Conservation (phyloP, 148 eudicot genomes). For the Rhododendron ferrugineum region DNA sequence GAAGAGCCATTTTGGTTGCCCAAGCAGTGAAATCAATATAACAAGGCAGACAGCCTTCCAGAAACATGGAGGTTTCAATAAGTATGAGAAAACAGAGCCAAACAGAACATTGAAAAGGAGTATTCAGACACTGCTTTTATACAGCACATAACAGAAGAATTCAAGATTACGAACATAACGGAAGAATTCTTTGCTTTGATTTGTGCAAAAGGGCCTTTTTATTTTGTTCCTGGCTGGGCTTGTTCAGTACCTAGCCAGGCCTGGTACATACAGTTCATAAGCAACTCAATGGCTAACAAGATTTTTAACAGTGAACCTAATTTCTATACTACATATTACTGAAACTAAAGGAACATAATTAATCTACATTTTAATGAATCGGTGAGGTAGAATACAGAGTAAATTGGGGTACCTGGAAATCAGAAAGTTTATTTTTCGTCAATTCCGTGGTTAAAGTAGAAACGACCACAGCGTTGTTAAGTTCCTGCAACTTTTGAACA, state of each 20-base stretch:
- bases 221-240: not conserved
- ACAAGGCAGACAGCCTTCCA: not conserved
- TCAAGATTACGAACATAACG: not conserved
- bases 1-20: not conserved
- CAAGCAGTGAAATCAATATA: not conserved
- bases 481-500: constrained; percentile 63
- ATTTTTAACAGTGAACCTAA: not conserved
- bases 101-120: not conserved
- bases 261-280: not conserved
- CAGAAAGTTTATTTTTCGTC: constrained; percentile 48
- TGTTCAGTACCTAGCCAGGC: not conserved
- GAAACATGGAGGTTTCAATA: not conserved
- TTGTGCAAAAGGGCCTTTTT: not conserved
- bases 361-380: not conserved
- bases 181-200: not conserved
- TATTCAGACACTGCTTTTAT: not conserved
- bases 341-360: not conserved
- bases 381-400: not conserved
- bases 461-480: constrained; percentile 63
- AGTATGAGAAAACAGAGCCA: not conserved
- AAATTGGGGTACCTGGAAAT: constrained; percentile 44
- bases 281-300: not conserved
- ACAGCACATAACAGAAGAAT: not conserved
- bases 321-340: not conserved
- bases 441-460: constrained; percentile 39